Evolutionary conservation across 306 rosid species (phyloP).

Genomic region (Trifolium pratense): DNA sequence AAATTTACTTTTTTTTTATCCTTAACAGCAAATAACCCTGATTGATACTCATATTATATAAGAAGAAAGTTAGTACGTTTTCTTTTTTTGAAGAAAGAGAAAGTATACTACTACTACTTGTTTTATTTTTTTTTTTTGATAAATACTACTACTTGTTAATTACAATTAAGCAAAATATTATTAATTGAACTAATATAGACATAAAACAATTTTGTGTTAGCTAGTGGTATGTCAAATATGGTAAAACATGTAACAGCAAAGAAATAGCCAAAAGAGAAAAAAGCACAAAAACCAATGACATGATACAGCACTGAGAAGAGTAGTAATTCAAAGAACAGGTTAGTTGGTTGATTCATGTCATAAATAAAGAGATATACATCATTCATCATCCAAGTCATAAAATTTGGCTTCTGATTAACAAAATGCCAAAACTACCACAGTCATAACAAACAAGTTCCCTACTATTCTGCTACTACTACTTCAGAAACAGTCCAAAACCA

Average conservation of each 20-base stretch:
- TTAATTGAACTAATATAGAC: not conserved
- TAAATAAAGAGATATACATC: slow-evolving; percentile 16
- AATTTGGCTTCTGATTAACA: slow-evolving; percentile 47
- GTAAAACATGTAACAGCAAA: slow-evolving; percentile 44
- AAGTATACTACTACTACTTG: too few relatives aligned
- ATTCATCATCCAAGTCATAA: slow-evolving; percentile 33
- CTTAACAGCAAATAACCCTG: too few relatives aligned
- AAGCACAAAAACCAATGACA: slow-evolving; percentile 42
- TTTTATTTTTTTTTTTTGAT: too few relatives aligned
- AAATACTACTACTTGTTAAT: too few relatives aligned
- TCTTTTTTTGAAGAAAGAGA: too few relatives aligned
- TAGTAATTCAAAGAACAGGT: slow-evolving; percentile 38
- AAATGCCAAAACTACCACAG: slow-evolving; percentile 46
- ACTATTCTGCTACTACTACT: slow-evolving; percentile 13
- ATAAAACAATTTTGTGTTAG: slow-evolving; percentile 17
- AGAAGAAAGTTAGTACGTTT: too few relatives aligned
- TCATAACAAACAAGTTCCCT: slow-evolving; percentile 25
- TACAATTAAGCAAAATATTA: not conserved
- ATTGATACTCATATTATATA: too few relatives aligned
- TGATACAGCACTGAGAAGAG: slow-evolving; percentile 36
- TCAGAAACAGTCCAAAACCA: slow-evolving; percentile 50
- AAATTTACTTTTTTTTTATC: too few relatives aligned
- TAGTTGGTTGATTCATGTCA: slow-evolving; percentile 41
- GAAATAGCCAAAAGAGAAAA: slow-evolving; percentile 26
- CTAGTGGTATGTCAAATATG: slow-evolving; percentile 29